These are phyloP conservation scores for Allium cepa DNA, from an alignment of 106 monocot species.

Conservation along the genomic window DNA sequence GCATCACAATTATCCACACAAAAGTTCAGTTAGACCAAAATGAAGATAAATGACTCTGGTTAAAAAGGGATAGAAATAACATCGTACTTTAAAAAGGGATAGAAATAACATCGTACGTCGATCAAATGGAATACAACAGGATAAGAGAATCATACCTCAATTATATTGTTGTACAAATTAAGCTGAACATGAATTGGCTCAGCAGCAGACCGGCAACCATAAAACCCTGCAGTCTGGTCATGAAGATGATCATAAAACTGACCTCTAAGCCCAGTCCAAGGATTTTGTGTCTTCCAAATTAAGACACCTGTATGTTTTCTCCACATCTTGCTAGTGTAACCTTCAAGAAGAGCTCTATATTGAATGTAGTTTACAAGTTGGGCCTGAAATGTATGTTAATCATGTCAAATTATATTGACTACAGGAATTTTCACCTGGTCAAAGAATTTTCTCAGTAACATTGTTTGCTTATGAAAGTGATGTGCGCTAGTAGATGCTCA, in stretches of 20 bases:
- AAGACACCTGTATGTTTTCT: slow-evolving; percentile 86
- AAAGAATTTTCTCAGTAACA: too few relatives aligned
- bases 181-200: slow-evolving; percentile 94
- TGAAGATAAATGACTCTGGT: too few relatives aligned
- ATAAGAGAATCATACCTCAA: slow-evolving; percentile 48
- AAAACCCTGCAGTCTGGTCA: slow-evolving; percentile 95
- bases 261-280: slow-evolving; percentile 96
- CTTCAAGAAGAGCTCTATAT: slow-evolving; percentile 93
- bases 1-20: too few relatives aligned
- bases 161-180: slow-evolving; percentile 61
- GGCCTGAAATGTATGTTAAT: slow-evolving; percentile 40
- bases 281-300: slow-evolving; percentile 98
- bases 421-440: too few relatives aligned
- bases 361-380: slow-evolving; percentile 94
- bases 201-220: slow-evolving; percentile 91
- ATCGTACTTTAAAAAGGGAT: too few relatives aligned
- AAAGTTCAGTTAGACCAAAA: too few relatives aligned
- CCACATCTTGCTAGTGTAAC: slow-evolving; percentile 95
- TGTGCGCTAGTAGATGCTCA: too few relatives aligned
- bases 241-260: slow-evolving; percentile 98
- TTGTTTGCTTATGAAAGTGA: too few relatives aligned
- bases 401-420: too few relatives aligned
- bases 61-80: too few relatives aligned
- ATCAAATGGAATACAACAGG: too few relatives aligned
- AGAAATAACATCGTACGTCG: too few relatives aligned